A percentile compares a stretch with the other conserved stretches of the same genome.
Conservation (phyloP, 2,329 filamentous ascomycete species). For the Penicillium sp. region DNA sequence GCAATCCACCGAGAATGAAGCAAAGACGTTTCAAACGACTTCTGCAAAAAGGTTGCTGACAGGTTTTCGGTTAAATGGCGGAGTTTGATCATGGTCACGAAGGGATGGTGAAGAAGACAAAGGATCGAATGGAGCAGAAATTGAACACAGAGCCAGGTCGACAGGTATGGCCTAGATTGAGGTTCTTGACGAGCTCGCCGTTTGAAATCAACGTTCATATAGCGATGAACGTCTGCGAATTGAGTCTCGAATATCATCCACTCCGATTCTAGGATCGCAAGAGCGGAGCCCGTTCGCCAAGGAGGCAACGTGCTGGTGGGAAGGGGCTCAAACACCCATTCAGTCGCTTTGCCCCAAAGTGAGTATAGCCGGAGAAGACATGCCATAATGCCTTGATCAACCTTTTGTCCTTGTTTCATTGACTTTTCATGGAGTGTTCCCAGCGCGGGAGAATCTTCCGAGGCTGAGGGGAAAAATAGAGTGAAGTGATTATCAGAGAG, state of each 20-base stretch:
- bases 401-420: slow-evolving; percentile 23
- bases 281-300: slow-evolving; percentile 31
- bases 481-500: slow-evolving; percentile 33
- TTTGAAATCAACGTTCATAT: slow-evolving; percentile 33
- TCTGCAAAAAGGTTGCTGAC: slow-evolving; percentile 33
- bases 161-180: slow-evolving; percentile 27
- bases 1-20: slow-evolving; percentile 36
- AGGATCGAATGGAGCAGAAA: slow-evolving; percentile 34
- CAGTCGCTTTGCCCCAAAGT: slow-evolving; percentile 32
- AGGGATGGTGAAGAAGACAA: slow-evolving; percentile 33
- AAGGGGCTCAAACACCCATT: slow-evolving; percentile 31
- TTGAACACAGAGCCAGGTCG: slow-evolving; percentile 34
- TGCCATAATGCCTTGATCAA: slow-evolving; percentile 28
- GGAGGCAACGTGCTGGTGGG: slow-evolving; percentile 22
- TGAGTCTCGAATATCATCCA: slow-evolving; percentile 35
- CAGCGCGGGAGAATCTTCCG: background rate
- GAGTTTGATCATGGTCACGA: slow-evolving; percentile 34
- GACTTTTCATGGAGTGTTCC: slow-evolving; percentile 25
- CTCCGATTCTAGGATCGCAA: slow-evolving; percentile 31
- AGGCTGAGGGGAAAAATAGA: slow-evolving; percentile 23
- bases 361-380: slow-evolving; percentile 30
- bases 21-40: slow-evolving; percentile 34
- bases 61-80: slow-evolving; percentile 30
- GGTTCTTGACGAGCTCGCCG: slow-evolving; percentile 31
- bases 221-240: slow-evolving; percentile 34